These are phyloP conservation scores for Anthracocystis setariae DNA, from an alignment of 1,284 basidiomycete species.

Conservation along the genomic window DNA sequence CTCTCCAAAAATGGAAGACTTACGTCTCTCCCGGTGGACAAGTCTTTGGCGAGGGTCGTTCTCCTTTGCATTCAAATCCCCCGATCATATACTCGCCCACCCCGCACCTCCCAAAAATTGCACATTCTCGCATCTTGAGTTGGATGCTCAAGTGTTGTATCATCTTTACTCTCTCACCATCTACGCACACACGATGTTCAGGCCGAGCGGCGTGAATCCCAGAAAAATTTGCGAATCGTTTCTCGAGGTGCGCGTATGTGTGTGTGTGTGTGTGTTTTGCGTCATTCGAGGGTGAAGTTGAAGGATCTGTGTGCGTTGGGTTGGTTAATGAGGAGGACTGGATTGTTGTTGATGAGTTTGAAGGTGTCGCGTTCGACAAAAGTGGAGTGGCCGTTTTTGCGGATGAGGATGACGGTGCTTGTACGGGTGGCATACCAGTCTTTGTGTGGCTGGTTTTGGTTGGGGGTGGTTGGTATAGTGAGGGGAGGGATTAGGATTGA, in stretches of 20 bases:
- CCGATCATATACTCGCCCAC: not conserved
- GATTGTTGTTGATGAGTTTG: not conserved
- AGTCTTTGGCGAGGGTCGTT: not conserved
- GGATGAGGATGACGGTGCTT: conserved; percentile 38
- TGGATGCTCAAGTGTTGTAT: conserved; percentile 25
- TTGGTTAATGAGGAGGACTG: conserved; percentile 22
- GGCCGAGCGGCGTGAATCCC: conserved; percentile 11
- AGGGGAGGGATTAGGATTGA: conserved; percentile 47
- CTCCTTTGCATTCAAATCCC: not conserved
- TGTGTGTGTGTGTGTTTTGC: not conserved
- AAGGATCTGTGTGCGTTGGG: conserved; percentile 17
- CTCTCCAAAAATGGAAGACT: conserved; percentile 1
- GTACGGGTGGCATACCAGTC: conserved; percentile 54
- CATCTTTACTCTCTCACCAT: conserved; percentile 25
- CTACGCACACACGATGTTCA: no score
- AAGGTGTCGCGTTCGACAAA: conserved; percentile 49
- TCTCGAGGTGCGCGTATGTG: conserved; percentile 3
- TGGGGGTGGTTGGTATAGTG: conserved; percentile 1
- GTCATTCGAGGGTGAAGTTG: conserved; percentile 9
- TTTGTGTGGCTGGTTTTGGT: not conserved
- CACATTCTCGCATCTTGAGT: conserved; percentile 8
- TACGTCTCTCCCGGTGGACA: not conserved
- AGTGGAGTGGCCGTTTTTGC: conserved; percentile 17
- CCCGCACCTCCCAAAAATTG: conserved; percentile 8
- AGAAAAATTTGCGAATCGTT: conserved; percentile 12